Base-by-base conservation (phyloP, 495 filamentous ascomycete species). In the Talaromyces trachyspermus region DNA sequence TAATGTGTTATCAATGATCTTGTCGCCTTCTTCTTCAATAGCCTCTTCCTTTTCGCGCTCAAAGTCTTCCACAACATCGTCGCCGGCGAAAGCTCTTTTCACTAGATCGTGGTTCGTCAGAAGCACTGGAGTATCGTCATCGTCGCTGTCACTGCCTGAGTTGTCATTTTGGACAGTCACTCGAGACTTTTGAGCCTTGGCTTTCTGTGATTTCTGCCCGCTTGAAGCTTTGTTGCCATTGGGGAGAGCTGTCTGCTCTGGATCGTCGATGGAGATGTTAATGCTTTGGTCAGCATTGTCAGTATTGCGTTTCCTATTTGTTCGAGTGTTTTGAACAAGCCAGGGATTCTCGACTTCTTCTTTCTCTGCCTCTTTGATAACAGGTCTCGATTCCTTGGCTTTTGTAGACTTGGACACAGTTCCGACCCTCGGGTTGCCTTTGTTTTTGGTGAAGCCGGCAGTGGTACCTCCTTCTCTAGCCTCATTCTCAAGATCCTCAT, bases 21-120 rank as follows among this genome's bases (percentile, higher is more conserved):
- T 80, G 49, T 95, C 88, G 53, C 84, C 91, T 60, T 97, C 89
- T 4, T 88, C 86, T 29, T 79, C 77, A 27, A 81, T 72, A 7
- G 75, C 71, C 48, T 83, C 80, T 15, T 73, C 70, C 61, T 98
- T 96, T 53, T 96, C 92, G 22, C 76, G 71, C 49, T 78, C 76
- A 60, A 98, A 96, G 40, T 88, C 83, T 26, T 77, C 76, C 1
- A 84, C 79, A n/a, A 94, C 88, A 58, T 95, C 86, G 54, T 92
- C 84, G 4, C 87, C 89, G 1, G 89, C 92, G 61, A 97, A 96
- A 7, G 89, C 92, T 52, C 78, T 72, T 59, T 85, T 83, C 49
- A 94, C 81, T 36, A 95, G 77, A 33, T 89, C 83, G 49, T 89
- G 79, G 55, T 95, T 89, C 49, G 79, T 82, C 35, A 86, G 75